These are phyloP conservation scores for Persicaria tinctoria DNA, from an alignment of 148 eudicot species.

Conservation along the genomic window DNA sequence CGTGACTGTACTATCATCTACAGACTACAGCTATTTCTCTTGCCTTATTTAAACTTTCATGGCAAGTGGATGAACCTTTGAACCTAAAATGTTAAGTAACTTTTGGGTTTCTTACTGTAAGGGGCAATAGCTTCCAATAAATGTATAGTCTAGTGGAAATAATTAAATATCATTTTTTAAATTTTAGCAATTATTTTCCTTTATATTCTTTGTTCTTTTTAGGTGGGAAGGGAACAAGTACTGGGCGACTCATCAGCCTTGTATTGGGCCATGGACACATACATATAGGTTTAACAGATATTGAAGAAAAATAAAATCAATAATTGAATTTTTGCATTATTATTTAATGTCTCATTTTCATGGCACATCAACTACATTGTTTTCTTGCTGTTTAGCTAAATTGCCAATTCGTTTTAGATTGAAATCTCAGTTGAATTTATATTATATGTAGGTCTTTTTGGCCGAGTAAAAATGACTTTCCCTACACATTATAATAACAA, in stretches of 20 bases:
- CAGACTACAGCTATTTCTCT: neutral
- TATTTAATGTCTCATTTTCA: neutral
- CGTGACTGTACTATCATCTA: too few relatives aligned
- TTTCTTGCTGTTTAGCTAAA: too few relatives aligned
- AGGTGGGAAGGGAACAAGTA: neutral
- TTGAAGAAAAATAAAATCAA: neutral
- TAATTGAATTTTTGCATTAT: neutral
- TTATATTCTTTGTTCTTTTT: neutral
- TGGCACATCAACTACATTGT: neutral
- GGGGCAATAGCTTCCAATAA: neutral
- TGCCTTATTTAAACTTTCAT: neutral
- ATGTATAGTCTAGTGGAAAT: neutral
- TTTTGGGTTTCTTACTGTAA: neutral
- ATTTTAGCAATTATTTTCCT: too few relatives aligned
- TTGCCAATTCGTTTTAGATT: too few relatives aligned
- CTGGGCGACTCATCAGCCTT: neutral
- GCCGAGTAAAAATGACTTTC: too few relatives aligned
- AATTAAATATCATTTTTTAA: neutral
- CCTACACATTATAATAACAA: too few relatives aligned
- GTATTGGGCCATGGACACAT: neutral
- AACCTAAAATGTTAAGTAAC: neutral
- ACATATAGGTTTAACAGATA: neutral
- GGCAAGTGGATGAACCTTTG: too few relatives aligned
- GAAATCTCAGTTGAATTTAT: too few relatives aligned
- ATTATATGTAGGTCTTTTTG: too few relatives aligned